These are phyloP conservation scores for Aspergillus bombycis DNA, from an alignment of 2,329 filamentous ascomycete genomes.

Conservation along the genomic window DNA sequence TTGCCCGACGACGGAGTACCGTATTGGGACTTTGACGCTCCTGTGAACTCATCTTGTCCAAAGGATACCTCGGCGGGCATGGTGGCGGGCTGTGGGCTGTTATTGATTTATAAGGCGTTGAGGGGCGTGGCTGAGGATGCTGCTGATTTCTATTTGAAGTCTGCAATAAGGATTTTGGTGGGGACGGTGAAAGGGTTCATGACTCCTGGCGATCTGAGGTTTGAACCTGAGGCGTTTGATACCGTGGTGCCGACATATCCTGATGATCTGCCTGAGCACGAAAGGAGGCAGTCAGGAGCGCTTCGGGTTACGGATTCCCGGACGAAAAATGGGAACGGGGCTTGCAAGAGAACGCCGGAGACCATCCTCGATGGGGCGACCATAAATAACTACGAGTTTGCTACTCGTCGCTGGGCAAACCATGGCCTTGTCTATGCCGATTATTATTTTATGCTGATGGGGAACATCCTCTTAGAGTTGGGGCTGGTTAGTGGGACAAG, in stretches of 20 bases:
- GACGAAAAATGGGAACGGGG: not conserved
- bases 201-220: constrained; percentile 3
- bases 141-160: constrained; percentile 3
- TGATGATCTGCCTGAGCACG: not conserved
- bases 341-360: constrained; percentile 26
- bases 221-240: constrained; percentile 1
- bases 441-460: constrained; percentile 47
- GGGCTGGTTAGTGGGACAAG: constrained; percentile 9
- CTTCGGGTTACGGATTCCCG: constrained; percentile 7
- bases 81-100: constrained; percentile 46
- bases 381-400: constrained; percentile 47
- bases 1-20: constrained; percentile 47
- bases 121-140: not conserved
- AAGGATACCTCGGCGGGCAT: constrained; percentile 48
- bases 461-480: constrained; percentile 44
- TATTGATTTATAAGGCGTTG: constrained; percentile 42
- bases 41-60: constrained; percentile 24
- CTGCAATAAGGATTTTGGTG: constrained; percentile 15
- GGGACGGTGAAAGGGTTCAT: constrained; percentile 14
- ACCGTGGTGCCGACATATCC: not conserved
- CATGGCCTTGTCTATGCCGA: constrained; percentile 50
- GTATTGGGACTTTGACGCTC: constrained; percentile 58
- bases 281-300: constrained; percentile 3
- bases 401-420: constrained; percentile 42
- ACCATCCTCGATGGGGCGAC: constrained; percentile 51